Conservation (phyloP, 2,329 filamentous ascomycete genomes). For the Xylariales sp. region DNA sequence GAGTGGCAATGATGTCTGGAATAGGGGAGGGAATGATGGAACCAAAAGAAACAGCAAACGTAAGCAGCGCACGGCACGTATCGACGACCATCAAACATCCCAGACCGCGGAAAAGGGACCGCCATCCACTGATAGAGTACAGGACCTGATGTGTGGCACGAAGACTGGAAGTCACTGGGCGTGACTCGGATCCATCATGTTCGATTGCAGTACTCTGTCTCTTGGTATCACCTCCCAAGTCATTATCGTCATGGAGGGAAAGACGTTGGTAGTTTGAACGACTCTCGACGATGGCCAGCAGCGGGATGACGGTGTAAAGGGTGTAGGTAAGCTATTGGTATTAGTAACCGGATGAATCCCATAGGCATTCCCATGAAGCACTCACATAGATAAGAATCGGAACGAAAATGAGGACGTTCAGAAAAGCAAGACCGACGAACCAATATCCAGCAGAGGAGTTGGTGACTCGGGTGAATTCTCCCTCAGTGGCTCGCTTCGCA, state of each 20-base stretch:
- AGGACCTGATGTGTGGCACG: conserved; percentile 49
- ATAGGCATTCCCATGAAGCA: too few species aligned
- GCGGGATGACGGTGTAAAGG: conserved; percentile 39
- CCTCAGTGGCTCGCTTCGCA: too few species aligned
- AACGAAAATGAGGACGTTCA: too few species aligned
- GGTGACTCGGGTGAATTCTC: too few species aligned
- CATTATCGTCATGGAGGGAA: conserved; percentile 22
- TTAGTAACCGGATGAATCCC: too few species aligned
- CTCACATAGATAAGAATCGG: too few species aligned
- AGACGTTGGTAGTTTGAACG: conserved; percentile 45
- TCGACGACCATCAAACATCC: conserved; percentile 36
- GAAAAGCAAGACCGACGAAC: too few species aligned
- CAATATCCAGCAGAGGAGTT: too few species aligned
- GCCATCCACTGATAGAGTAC: conserved; percentile 54
- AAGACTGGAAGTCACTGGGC: conserved; percentile 42
- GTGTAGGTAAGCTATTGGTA: conserved; percentile 43
- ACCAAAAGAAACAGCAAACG: conserved; percentile 35
- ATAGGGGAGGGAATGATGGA: conserved; percentile 36
- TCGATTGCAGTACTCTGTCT: conserved; percentile 25
- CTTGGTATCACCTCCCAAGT: conserved; percentile 14
- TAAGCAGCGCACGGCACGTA: conserved; percentile 28
- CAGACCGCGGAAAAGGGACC: conserved; percentile 64
- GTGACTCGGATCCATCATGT: conserved; percentile 20
- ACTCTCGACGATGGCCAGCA: conserved; percentile 48
- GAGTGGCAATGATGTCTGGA: conserved; percentile 47